A percentile compares a stretch with the other conserved stretches of the same genome.
Evolutionary conservation across 2,329 filamentous ascomycete genomes (phyloP).

Genomic region (Botrytis fabae): DNA sequence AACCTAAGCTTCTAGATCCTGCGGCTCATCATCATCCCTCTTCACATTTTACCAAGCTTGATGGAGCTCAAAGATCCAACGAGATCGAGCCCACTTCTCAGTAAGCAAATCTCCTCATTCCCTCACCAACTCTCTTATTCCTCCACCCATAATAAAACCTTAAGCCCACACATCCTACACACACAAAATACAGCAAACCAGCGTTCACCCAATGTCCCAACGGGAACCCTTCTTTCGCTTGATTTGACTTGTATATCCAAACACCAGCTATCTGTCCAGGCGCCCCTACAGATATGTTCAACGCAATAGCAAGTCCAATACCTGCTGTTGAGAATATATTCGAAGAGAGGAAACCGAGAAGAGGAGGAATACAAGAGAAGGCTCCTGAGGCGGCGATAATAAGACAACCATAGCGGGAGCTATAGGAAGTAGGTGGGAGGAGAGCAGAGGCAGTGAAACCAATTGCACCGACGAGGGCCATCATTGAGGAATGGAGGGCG

Average conservation of each 20-base stretch:
- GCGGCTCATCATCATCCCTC: background rate
- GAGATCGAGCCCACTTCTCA: background rate
- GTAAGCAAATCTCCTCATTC: constrained; percentile 12
- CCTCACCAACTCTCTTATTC: constrained; percentile 39
- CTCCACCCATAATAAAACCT: constrained; percentile 56
- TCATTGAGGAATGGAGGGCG: constrained; percentile 51
- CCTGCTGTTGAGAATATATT: constrained; percentile 67
- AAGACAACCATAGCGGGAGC: constrained; percentile 65
- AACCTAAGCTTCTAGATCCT: background rate
- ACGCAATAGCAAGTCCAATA: constrained; percentile 66
- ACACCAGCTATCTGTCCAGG: constrained; percentile 71
- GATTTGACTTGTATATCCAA: constrained; percentile 69
- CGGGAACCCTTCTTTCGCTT: constrained; percentile 62
- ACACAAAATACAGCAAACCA: constrained; percentile 58
- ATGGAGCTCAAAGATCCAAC: background rate
- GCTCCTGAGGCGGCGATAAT: constrained; percentile 66
- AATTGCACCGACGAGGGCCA: constrained; percentile 52
- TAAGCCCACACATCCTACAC: constrained; percentile 54
- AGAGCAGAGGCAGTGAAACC: constrained; percentile 64
- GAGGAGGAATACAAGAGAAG: constrained; percentile 67
- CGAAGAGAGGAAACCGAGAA: constrained; percentile 44
- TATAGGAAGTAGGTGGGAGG: constrained; percentile 60
- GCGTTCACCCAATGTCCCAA: constrained; percentile 71
- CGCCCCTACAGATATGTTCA: constrained; percentile 68
- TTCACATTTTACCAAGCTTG: background rate